These are phyloP conservation scores for Epichloe scottii DNA, from an alignment of 2,329 filamentous ascomycete species.

Conservation along the genomic window DNA sequence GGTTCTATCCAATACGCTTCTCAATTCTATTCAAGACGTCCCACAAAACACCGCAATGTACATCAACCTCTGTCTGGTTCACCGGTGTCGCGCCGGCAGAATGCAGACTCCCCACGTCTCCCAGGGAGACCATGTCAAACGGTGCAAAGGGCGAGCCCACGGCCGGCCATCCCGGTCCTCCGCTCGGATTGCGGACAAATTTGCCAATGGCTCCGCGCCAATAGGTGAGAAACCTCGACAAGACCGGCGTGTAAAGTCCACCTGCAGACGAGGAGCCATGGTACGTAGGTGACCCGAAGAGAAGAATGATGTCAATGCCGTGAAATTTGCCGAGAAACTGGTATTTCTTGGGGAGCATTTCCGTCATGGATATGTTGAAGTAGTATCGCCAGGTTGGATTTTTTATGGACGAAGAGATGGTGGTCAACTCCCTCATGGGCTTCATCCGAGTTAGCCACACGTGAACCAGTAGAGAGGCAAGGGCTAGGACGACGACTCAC, in stretches of 20 bases:
- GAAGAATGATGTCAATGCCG: conserved; percentile 13
- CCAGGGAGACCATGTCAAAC: conserved; percentile 12
- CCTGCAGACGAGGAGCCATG: conserved; percentile 1
- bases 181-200: conserved; percentile 13
- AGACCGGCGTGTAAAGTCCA: conserved; percentile 8
- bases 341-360: conserved; percentile 10
- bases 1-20: neutral
- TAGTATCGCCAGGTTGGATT: conserved; percentile 16
- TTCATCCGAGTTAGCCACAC: conserved; percentile 6
- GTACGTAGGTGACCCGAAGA: conserved; percentile 12
- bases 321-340: conserved; percentile 16
- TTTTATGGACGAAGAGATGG: conserved; percentile 8
- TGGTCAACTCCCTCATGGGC: conserved; percentile 14
- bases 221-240: conserved; percentile 14
- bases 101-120: conserved; percentile 6
- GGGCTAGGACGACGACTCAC: conserved; percentile 9
- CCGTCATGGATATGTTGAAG: conserved; percentile 14
- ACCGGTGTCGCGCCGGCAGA: conserved; percentile 8
- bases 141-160: conserved; percentile 12
- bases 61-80: conserved; percentile 11
- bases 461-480: neutral
- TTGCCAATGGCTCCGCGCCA: conserved; percentile 12
- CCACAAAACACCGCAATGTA: conserved; percentile 11
- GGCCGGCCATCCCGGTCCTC: conserved; percentile 14
- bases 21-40: conserved; percentile 1